Evolutionary conservation across 768 basidiomycete genomes (phyloP).

Genomic region (Punctularia strigosozonata): DNA sequence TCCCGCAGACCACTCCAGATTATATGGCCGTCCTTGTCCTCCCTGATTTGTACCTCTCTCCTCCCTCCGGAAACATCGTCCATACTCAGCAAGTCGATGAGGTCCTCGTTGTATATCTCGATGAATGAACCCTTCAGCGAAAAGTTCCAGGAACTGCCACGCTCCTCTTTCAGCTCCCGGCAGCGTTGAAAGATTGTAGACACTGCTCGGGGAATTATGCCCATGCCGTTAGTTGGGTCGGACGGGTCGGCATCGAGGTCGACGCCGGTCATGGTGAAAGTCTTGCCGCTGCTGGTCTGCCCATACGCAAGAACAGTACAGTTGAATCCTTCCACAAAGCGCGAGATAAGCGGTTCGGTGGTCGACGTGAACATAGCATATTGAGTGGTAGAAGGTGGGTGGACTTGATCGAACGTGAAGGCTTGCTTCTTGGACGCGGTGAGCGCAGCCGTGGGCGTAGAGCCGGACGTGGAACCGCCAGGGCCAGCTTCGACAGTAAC

Average conservation of each 20-base stretch:
- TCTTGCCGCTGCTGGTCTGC: conserved; percentile 84
- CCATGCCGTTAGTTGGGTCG: conserved; percentile 78
- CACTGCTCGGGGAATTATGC: conserved; percentile 92
- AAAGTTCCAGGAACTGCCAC: conserved; percentile 65
- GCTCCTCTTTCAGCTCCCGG: conserved; percentile 65
- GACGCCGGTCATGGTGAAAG: conserved; percentile 94
- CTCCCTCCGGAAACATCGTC: conserved; percentile 55
- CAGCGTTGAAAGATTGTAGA: conserved; percentile 76
- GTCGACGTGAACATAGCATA: conserved; percentile 78
- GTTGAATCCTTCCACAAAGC: conserved; percentile 91
- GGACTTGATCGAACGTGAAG: conserved; percentile 93
- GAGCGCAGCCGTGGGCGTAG: conserved; percentile 28
- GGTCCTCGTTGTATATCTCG: conserved; percentile 98
- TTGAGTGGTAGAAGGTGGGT: conserved; percentile 77
- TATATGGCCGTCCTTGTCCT: conserved; percentile 94
- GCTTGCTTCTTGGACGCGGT: conserved; percentile 63
- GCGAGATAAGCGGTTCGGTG: conserved; percentile 72
- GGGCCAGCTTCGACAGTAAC: conserved; percentile 68
- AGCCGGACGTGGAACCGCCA: conserved; percentile 35
- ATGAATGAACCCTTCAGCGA: conserved; percentile 86
- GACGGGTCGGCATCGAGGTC: conserved; percentile 81
- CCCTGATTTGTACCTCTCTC: conserved; percentile 88
- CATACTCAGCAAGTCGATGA: conserved; percentile 83
- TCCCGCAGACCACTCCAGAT: conserved; percentile 95
- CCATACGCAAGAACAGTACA: conserved; percentile 91